These are phyloP conservation scores for Herpotrichia juniperi DNA, from an alignment of 2,329 filamentous ascomycete species.

Conservation along the genomic window DNA sequence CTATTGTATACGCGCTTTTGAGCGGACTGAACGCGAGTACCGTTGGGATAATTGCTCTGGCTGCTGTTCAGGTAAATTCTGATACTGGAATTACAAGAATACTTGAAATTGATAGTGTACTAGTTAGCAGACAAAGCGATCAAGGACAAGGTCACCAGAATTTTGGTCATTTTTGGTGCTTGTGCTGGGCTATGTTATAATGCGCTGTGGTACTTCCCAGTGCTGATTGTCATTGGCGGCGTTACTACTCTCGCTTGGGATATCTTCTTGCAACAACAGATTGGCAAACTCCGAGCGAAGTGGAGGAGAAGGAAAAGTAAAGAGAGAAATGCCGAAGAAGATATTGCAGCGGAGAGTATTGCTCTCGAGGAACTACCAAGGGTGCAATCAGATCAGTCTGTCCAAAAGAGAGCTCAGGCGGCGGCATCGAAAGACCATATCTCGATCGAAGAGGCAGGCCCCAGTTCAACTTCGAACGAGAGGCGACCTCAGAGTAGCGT, in stretches of 20 bases:
- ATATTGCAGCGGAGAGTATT: slow-evolving; percentile 11
- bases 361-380: slow-evolving; percentile 15
- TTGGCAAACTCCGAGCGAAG: slow-evolving; percentile 35
- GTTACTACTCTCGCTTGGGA: slow-evolving; percentile 63
- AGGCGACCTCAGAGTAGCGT: slow-evolving; percentile 6
- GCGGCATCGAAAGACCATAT: slow-evolving; percentile 21
- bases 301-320: slow-evolving; percentile 24
- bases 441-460: slow-evolving; percentile 7
- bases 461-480: not conserved
- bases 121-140: slow-evolving; percentile 72
- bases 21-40: slow-evolving; percentile 75
- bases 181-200: slow-evolving; percentile 73
- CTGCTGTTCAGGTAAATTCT: slow-evolving; percentile 60
- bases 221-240: slow-evolving; percentile 65
- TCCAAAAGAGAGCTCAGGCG: slow-evolving; percentile 20
- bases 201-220: slow-evolving; percentile 76
- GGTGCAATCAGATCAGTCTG: not conserved
- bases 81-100: not conserved
- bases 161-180: slow-evolving; percentile 68
- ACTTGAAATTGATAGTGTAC: not conserved
- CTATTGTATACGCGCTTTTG: slow-evolving; percentile 69
- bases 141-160: slow-evolving; percentile 66
- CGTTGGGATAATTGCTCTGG: slow-evolving; percentile 73
- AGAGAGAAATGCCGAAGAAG: slow-evolving; percentile 27
- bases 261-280: slow-evolving; percentile 54